Evolutionary conservation across 108 stramenopile genomes (phyloP), one percentile per base, ranked within the genome.

Genomic region (Cyclotella choctawhatcheeana): DNA sequence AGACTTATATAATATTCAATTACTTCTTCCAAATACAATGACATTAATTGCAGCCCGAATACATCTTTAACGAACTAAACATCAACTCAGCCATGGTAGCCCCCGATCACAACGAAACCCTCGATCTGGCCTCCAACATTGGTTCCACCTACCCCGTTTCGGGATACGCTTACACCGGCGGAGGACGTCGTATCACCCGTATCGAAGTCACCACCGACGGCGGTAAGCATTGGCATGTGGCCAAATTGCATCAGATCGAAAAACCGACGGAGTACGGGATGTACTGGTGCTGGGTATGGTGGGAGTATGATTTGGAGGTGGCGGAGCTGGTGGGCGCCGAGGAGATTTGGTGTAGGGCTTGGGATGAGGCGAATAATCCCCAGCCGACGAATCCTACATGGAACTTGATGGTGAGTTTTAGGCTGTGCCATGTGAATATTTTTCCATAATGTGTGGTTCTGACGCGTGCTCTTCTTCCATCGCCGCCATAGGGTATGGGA

Each of bases 361-460:
- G 95, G 94, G 97, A 97, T 72, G 94, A 96, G 55, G 58, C 94
- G 6, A 96, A 93, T 81, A 98, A 94, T 76, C 77, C 74, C 1
- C 98, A 99, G 82, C 97, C 98, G 3, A 77, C 69, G 47, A 60
- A 92, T 54, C 92, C 93, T 14, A 98, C 97, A 16, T 99, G 98
- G 98, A 99, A 99, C 72, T 81, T 99, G 47, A 97, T 99, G 91
- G 98, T n/a, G n/a, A n/a, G n/a, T n/a, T n/a, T n/a, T n/a, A n/a
- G n/a, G n/a, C n/a, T n/a, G n/a, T n/a, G n/a, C n/a, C n/a, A n/a
- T n/a, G n/a, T n/a, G n/a, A n/a, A n/a, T n/a, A n/a, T n/a, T n/a
- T n/a, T n/a, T n/a, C n/a, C n/a, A n/a, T n/a, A n/a, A n/a, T n/a
- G n/a, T n/a, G n/a, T n/a, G n/a, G n/a, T n/a, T n/a, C n/a, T n/a